A percentile compares a stretch with the other conserved stretches of the same genome.
These are phyloP conservation scores for Pontederia crassipes DNA, from an alignment of 176 grass and related monocot species.

Conservation along the genomic window DNA sequence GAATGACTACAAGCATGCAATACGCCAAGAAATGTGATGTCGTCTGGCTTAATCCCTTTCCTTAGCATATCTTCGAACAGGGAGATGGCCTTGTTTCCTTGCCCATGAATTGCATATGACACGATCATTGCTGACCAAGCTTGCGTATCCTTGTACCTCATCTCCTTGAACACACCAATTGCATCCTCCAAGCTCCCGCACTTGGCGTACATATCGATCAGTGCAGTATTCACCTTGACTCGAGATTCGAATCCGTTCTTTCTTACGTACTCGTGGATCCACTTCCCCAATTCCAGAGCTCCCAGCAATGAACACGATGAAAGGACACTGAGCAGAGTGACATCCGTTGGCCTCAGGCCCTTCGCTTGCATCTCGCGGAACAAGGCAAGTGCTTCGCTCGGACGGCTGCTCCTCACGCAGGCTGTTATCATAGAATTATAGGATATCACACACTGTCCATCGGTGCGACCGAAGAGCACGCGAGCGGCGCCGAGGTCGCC, in stretches of 20 bases:
- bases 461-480: slow-evolving; percentile 19
- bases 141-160: slow-evolving; percentile 48
- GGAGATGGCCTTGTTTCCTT: slow-evolving; percentile 37
- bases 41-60: slow-evolving; percentile 50
- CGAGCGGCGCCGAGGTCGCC: slow-evolving; percentile 28
- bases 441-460: slow-evolving; percentile 29
- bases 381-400: slow-evolving; percentile 49
- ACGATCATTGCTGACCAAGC: slow-evolving; percentile 74
- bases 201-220: slow-evolving; percentile 75
- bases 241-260: slow-evolving; percentile 40
- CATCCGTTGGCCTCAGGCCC: slow-evolving; percentile 34
- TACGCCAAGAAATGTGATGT: slow-evolving; percentile 44
- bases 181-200: slow-evolving; percentile 75
- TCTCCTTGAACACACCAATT: slow-evolving; percentile 36
- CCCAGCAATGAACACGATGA: slow-evolving; percentile 37
- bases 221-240: slow-evolving; percentile 47
- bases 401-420: slow-evolving; percentile 36
- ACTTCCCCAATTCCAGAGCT: slow-evolving; percentile 47
- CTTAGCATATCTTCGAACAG: slow-evolving; percentile 55
- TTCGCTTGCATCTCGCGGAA: slow-evolving; percentile 61
- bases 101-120: slow-evolving; percentile 40
- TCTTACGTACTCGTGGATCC: slow-evolving; percentile 53
- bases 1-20: slow-evolving; percentile 69
- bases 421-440: slow-evolving; percentile 71
- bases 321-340: slow-evolving; percentile 46